Evolutionary conservation across 73 alveolate genomes (phyloP), one percentile per base, ranked within the genome.

Genomic region (Breviolum minutum): DNA sequence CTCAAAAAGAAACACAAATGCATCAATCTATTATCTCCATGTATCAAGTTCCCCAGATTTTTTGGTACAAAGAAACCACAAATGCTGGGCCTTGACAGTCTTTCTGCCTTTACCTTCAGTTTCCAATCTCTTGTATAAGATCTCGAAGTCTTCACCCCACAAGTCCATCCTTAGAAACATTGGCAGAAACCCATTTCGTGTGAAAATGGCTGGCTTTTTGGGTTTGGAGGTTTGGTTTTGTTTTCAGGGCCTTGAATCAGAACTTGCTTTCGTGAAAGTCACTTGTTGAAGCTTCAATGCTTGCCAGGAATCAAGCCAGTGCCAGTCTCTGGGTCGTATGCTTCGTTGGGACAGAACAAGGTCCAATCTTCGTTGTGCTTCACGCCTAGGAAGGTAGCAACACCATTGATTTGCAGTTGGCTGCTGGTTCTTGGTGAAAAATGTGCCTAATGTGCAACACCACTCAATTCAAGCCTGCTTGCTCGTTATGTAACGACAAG

Each of bases 311-410:
- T 99, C 79, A 99, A 99, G 17, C 99, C 99, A 99, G 99, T 99
- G 91, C 95, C 99, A 48, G 99, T 99, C 61, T 64, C 85, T 63
- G 99, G 99, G 64, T 99, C 99, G 69, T 99, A 99, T 95, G 99
- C 99, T 97, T 99, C 99, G 98, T 99, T 99, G 76, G 99, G 99
- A 87, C 99, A 99, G 99, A 99, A 99, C 88, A 99, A 99, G 14
- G 99, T 99, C 99, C 99, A 99, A 84, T 99, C 99, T 82, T 99
- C 99, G 99, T 99, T 99, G 68, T 93, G 99, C 95, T 99, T 99
- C 30, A 99, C 99, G 20, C 90, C 90, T 81, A 29, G 12, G 63
- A 74, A 70, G 4, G n/a, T 71, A 11, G 82, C 82, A 6, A 71
- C 9, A 40, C 48, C 32, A 40, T 71, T 9, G 6, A 30, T 40